Evolutionary conservation across 768 basidiomycete species (phyloP), one percentile per base, ranked within the genome.

Genomic region (Obba rivulosa): DNA sequence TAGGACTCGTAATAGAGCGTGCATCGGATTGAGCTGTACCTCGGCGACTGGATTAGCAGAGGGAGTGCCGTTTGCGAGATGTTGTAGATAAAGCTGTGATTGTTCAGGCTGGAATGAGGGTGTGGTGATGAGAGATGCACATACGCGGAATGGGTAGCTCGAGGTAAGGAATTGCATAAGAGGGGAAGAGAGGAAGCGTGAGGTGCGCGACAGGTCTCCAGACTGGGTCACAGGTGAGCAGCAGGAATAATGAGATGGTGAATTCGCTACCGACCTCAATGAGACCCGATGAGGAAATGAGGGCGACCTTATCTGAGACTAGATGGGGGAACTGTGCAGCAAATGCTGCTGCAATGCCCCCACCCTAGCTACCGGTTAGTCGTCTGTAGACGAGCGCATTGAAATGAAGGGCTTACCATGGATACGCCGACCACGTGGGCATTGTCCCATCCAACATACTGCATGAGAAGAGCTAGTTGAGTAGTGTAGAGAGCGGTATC

Each of bases 381-480:
- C 7, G 13, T 13, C 51, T 14, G 38, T 31, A 49, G 8, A 16
- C 21, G 39, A 22, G 18, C 11, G 16, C 13, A 36, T 25, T 16
- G 34, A 22, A 18, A 21, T 34, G 41, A 53, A 17, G 21, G 24
- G n/a, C 23, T 17, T 46, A 82, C 86, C 89, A 92, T 91, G 18
- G 87, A 90, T 14, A 88, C 68, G 13, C 86, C 88, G 0, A 77
- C 77, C 34, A 91, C 64, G 45, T 75, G 66, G 0, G 84, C 80
- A 52, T 78, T 76, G 9, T 77, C 72, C 87, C 88, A 92, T 45
- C 72, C 75, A 40, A 90, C 63, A 53, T 89, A 79, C 53, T 91
- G 88, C 75, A 92, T 77, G 42, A 92, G 76, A 5, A 90, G 74
- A 0, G 89, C 89, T n/a, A 92, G 82, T 57, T 91, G 88, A 0